Percentiles rank a stretch among this genome's conserved stretches.
These are phyloP conservation scores for Domatiomyces globalis DNA, from an alignment of 2,329 filamentous ascomycete genomes.

Conservation along the genomic window DNA sequence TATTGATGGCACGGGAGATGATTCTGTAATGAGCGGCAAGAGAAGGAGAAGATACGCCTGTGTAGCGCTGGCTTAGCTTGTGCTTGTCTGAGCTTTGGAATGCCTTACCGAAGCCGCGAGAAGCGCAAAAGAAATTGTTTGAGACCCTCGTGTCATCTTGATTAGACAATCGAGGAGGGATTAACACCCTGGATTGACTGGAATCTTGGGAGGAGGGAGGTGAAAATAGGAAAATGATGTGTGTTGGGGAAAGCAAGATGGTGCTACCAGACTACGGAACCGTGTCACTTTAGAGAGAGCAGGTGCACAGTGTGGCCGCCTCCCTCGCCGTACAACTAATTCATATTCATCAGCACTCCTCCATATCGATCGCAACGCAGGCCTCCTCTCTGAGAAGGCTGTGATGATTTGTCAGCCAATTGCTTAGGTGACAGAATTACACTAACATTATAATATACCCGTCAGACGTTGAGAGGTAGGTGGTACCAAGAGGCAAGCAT, in stretches of 20 bases:
- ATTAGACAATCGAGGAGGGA: background rate
- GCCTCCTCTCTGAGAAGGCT: too few relatives aligned
- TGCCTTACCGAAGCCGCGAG: conserved; percentile 10
- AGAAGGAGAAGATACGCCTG: conserved; percentile 18
- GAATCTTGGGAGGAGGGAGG: background rate
- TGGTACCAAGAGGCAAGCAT: background rate
- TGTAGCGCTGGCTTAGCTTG: background rate
- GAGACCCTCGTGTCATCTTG: conserved; percentile 80
- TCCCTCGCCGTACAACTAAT: background rate
- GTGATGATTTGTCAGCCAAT: too few relatives aligned
- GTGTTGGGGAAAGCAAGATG: background rate
- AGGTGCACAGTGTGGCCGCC: background rate
- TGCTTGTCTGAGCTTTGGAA: background rate
- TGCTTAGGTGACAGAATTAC: too few relatives aligned
- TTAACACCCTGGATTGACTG: background rate
- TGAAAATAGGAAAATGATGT: background rate
- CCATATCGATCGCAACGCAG: too few relatives aligned
- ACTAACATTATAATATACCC: too few relatives aligned
- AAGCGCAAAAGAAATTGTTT: conserved; percentile 61
- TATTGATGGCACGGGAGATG: conserved; percentile 17
- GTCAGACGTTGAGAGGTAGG: too few relatives aligned
- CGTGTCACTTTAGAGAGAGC: background rate
- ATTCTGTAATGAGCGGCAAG: conserved; percentile 15
- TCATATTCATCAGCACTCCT: too few relatives aligned
- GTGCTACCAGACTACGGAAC: background rate